These are phyloP conservation scores for Polyporus tsugae DNA, from an alignment of 1,284 basidiomycete genomes.

Conservation along the genomic window DNA sequence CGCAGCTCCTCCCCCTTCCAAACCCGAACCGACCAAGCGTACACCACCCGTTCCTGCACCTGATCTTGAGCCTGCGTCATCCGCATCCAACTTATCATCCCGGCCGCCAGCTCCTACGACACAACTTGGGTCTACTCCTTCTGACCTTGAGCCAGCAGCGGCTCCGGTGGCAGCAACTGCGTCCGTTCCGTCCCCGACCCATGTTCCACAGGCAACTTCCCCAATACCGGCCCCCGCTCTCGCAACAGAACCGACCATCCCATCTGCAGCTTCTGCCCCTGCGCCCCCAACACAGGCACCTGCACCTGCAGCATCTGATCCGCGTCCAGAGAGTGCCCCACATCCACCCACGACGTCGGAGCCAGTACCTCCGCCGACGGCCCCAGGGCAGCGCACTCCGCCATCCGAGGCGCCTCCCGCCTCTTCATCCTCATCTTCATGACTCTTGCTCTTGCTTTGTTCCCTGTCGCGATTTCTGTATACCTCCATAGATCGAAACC, in stretches of 20 bases:
- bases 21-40: neutral
- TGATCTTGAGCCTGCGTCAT: neutral
- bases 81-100: neutral
- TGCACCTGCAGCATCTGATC: neutral
- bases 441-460: neutral
- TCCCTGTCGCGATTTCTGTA: neutral
- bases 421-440: neutral
- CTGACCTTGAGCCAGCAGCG: neutral
- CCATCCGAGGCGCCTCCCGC: neutral
- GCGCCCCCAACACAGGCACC: neutral
- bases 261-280: neutral
- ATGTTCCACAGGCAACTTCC: neutral
- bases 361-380: neutral
- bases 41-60: neutral
- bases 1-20: neutral
- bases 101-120: neutral
- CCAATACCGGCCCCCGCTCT: neutral
- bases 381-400: neutral
- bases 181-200: neutral
- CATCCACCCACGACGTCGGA: neutral
- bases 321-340: neutral
- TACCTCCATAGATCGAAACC: conserved; percentile 1
- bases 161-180: neutral
- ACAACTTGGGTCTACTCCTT: neutral
- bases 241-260: neutral